Evolutionary conservation across 2,329 filamentous ascomycete genomes (phyloP).

Genomic region (Sclerotinia sclerotiorum): DNA sequence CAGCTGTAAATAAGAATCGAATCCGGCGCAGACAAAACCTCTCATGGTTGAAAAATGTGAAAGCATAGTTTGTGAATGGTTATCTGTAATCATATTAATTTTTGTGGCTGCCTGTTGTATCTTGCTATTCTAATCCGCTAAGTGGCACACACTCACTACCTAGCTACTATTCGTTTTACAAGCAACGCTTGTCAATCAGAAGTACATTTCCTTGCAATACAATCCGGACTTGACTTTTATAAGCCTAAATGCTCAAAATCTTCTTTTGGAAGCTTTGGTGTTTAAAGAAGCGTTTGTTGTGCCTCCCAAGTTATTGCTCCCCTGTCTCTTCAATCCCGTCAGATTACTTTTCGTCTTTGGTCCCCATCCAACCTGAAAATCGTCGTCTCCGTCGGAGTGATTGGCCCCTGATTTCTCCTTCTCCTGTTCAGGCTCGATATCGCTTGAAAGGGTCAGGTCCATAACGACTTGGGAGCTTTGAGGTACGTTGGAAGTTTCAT

Average conservation of each 20-base stretch:
- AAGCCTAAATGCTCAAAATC: conserved; percentile 17
- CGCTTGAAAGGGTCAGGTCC: conserved; percentile 40
- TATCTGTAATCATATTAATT: conserved; percentile 12
- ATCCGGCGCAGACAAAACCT: background rate
- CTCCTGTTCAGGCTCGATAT: conserved; percentile 27
- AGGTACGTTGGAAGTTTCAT: conserved; percentile 1
- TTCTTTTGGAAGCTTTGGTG: conserved; percentile 26
- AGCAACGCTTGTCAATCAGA: background rate
- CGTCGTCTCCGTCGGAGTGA: conserved; percentile 22
- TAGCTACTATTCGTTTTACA: background rate
- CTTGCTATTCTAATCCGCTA: background rate
- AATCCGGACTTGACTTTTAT: background rate
- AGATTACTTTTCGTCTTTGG: conserved; percentile 27
- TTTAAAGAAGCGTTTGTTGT: conserved; percentile 30
- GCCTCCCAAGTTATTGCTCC: conserved; percentile 24
- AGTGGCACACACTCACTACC: background rate
- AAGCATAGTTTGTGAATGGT: background rate
- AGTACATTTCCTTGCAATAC: background rate
- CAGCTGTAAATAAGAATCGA: background rate
- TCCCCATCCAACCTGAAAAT: conserved; percentile 28
- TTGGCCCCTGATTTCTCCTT: background rate
- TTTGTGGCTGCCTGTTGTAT: background rate
- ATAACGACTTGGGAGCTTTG: conserved; percentile 43
- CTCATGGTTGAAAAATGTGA: background rate
- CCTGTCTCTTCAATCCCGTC: conserved; percentile 23